Percentiles rank a stretch among this genome's conserved stretches.
phyloP scores from a whole-genome alignment of 164 flowering plant genomes.

The Platanus orientalis region DNA sequence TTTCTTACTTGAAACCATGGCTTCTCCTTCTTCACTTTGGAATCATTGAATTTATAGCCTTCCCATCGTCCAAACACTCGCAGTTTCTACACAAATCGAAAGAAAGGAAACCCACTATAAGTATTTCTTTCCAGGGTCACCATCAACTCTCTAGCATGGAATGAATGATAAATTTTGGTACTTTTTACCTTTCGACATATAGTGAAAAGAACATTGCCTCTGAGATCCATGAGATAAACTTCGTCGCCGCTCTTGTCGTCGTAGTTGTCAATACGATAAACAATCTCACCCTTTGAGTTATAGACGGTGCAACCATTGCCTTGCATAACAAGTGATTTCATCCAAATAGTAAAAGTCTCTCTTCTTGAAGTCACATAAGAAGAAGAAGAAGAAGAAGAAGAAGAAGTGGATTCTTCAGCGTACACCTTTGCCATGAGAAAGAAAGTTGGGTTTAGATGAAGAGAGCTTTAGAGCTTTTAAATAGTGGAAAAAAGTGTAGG shows the following conservation, averaged over 20 bases:
- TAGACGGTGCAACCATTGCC: conserved; percentile 40
- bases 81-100: conserved; percentile 20
- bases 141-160: not conserved
- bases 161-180: not conserved
- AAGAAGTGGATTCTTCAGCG: conserved; percentile 2
- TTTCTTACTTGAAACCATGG: conserved; percentile 41
- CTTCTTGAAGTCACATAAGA: conserved; percentile 1
- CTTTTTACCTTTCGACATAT: conserved; percentile 3
- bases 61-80: conserved; percentile 35
- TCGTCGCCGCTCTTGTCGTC: conserved; percentile 15
- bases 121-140: not conserved
- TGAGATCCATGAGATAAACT: conserved; percentile 38
- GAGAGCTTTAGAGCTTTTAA: not conserved
- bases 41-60: conserved; percentile 24
- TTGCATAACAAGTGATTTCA: conserved; percentile 36
- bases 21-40: conserved; percentile 11
- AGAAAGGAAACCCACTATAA: not conserved
- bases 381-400: conserved; percentile 17
- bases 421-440: conserved; percentile 19
- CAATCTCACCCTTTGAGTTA: conserved; percentile 29
- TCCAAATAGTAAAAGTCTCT: conserved; percentile 39
- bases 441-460: not conserved
- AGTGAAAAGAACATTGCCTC: conserved; percentile 28
- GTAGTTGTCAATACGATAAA: conserved; percentile 40
- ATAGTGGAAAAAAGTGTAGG: too few relatives aligned